Conservation (phyloP, 1,139 yeast species). For the Blastobotrys apis region DNA sequence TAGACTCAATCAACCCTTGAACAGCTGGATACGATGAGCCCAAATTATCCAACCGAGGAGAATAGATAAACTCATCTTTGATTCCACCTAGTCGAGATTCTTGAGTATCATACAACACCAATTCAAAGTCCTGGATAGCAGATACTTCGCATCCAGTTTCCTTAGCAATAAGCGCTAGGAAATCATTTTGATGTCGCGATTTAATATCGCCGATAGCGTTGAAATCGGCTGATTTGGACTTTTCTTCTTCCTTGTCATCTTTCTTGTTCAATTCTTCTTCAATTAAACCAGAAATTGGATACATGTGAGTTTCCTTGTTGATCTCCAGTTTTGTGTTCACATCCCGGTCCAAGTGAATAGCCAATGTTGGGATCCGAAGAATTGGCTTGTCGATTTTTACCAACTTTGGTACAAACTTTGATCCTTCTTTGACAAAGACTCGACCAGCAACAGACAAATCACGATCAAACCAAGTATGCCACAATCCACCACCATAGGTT, state of each 20-base stretch:
- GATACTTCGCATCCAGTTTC: conserved; percentile 46
- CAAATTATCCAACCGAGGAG: conserved; percentile 90
- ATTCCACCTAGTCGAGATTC: conserved; percentile 80
- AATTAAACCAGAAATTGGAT: conserved; percentile 80
- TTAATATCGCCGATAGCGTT: conserved; percentile 62
- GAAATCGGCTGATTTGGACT: conserved; percentile 48
- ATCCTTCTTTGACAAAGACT: conserved; percentile 60
- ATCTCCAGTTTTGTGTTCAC: conserved; percentile 78
- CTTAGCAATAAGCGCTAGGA: conserved; percentile 63
- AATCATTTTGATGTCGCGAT: conserved; percentile 69
- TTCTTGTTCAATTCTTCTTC: conserved; percentile 34
- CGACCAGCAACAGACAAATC: conserved; percentile 91
- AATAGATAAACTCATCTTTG: conserved; percentile 83
- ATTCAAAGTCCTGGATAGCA: conserved; percentile 84
- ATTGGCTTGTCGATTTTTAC: conserved; percentile 80
- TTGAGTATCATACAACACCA: conserved; percentile 83
- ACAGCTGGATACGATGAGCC: conserved; percentile 81
- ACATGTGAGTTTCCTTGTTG: conserved; percentile 79
- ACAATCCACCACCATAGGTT: conserved; percentile 91
- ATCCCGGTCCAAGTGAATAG: conserved; percentile 83
- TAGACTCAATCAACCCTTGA: conserved; percentile 61
- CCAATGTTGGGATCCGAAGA: conserved; percentile 88
- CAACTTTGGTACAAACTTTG: conserved; percentile 56
- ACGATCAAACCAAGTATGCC: conserved; percentile 80
- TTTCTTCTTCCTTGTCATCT: conserved; percentile 24